Conservation (phyloP, 108 stramenopile genomes). For the Nitzschia inconspicua region DNA sequence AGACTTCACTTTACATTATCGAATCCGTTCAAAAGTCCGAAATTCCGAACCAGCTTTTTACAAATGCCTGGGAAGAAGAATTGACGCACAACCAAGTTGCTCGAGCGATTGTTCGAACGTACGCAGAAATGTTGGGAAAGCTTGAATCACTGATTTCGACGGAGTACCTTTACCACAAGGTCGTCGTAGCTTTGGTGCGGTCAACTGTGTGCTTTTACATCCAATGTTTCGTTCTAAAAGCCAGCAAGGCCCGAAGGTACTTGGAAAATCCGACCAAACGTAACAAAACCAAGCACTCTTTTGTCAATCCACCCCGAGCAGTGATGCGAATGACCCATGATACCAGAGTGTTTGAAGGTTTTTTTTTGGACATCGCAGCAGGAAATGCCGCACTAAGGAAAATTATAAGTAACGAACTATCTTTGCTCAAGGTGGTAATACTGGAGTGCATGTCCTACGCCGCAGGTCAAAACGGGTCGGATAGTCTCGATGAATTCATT, state of each 20-base stretch:
- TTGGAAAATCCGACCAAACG: neutral
- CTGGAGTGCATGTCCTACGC: conserved; percentile 51
- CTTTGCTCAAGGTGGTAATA: conserved; percentile 38
- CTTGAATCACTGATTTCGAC: conserved; percentile 47
- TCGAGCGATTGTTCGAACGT: conserved; percentile 43
- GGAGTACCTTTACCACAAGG: conserved; percentile 71
- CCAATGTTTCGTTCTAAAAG: conserved; percentile 60
- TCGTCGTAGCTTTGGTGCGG: conserved; percentile 57
- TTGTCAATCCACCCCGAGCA: conserved; percentile 47
- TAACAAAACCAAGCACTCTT: conserved; percentile 13
- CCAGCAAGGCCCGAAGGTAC: conserved; percentile 30
- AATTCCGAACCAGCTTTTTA: conserved; percentile 58
- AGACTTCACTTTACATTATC: conserved; percentile 56
- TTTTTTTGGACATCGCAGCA: conserved; percentile 51
- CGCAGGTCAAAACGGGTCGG: conserved; percentile 24
- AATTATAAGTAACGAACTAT: conserved; percentile 62
- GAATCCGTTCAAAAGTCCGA: conserved; percentile 45
- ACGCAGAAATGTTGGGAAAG: conserved; percentile 63
- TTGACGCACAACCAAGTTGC: conserved; percentile 73
- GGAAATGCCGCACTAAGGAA: conserved; percentile 50
- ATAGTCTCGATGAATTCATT: conserved; percentile 58
- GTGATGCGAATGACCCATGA: conserved; percentile 68
- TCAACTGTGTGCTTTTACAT: conserved; percentile 76
- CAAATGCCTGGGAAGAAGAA: conserved; percentile 68
- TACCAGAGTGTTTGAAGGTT: conserved; percentile 58